Conservation (phyloP, 2,329 filamentous ascomycete species). For the Botryotinia globosa region DNA sequence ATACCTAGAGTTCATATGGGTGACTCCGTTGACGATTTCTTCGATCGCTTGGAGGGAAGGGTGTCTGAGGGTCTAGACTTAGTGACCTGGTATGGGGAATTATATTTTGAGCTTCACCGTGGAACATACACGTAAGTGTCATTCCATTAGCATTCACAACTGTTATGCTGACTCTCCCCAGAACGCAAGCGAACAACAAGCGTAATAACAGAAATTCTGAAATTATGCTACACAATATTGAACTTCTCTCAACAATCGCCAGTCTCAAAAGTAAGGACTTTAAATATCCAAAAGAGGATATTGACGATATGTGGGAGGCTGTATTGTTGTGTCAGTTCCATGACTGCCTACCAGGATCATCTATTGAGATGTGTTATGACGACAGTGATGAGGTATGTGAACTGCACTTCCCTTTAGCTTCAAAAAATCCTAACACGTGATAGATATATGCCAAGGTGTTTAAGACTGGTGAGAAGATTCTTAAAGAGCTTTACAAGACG, state of each 20-base stretch:
- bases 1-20: constrained; percentile 88
- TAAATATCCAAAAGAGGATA: constrained; percentile 88
- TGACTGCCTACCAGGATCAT: constrained; percentile 91
- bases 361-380: constrained; percentile 97
- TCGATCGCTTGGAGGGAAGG: constrained; percentile 79
- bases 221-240: constrained; percentile 79
- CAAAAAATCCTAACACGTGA: constrained; percentile 33
- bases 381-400: constrained; percentile 74
- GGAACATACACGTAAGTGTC: constrained; percentile 74
- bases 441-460: constrained; percentile 82
- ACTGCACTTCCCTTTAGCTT: neutral
- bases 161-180: neutral
- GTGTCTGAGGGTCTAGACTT: constrained; percentile 59
- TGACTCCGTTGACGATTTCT: constrained; percentile 90
- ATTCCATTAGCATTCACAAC: neutral
- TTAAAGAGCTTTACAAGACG: constrained; percentile 65
- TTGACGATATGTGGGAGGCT: constrained; percentile 94
- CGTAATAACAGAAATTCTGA: constrained; percentile 86
- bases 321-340: constrained; percentile 95
- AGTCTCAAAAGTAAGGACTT: constrained; percentile 67
- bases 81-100: constrained; percentile 95
- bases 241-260: constrained; percentile 82
- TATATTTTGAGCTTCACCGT: constrained; percentile 96
- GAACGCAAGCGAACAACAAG: constrained; percentile 96
- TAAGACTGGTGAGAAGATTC: constrained; percentile 66